phyloP scores from a whole-genome alignment of 192 early-diverging fungal species.

The Backusella psychrophila region DNA sequence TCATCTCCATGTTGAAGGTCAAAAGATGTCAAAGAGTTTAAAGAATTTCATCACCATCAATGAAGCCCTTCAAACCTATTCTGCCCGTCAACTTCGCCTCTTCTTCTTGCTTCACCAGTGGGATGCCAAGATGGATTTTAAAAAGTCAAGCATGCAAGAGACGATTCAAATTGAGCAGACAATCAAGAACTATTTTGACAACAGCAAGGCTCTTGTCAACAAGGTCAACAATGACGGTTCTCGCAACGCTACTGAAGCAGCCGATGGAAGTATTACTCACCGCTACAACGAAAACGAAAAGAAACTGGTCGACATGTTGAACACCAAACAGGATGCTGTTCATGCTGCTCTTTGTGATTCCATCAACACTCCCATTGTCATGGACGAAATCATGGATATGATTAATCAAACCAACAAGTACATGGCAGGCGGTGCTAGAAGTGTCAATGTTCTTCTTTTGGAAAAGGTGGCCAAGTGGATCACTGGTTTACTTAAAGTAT shows the following conservation, averaged over 20 bases:
- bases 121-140: constrained; percentile 86
- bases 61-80: constrained; percentile 79
- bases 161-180: constrained; percentile 72
- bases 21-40: constrained; percentile 98
- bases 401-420: constrained; percentile 83
- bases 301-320: constrained; percentile 62
- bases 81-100: constrained; percentile 83
- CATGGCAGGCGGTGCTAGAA: constrained; percentile 55
- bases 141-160: constrained; percentile 70
- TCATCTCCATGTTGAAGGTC: constrained; percentile 91
- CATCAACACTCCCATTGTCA: constrained; percentile 84
- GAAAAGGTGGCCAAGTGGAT: constrained; percentile 80
- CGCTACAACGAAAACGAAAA: constrained; percentile 70
- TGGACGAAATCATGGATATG: constrained; percentile 77
- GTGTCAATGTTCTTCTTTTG: constrained; percentile 68
- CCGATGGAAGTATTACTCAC: constrained; percentile 50
- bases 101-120: constrained; percentile 89
- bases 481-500: constrained; percentile 76
- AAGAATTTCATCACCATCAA: constrained; percentile 98
- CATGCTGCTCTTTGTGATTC: constrained; percentile 89
- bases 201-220: constrained; percentile 72
- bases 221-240: constrained; percentile 64
- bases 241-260: constrained; percentile 27
- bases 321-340: constrained; percentile 65
- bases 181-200: constrained; percentile 90